phyloP scores from a whole-genome alignment of 257 asterid species.

The Echites panduratus region DNA sequence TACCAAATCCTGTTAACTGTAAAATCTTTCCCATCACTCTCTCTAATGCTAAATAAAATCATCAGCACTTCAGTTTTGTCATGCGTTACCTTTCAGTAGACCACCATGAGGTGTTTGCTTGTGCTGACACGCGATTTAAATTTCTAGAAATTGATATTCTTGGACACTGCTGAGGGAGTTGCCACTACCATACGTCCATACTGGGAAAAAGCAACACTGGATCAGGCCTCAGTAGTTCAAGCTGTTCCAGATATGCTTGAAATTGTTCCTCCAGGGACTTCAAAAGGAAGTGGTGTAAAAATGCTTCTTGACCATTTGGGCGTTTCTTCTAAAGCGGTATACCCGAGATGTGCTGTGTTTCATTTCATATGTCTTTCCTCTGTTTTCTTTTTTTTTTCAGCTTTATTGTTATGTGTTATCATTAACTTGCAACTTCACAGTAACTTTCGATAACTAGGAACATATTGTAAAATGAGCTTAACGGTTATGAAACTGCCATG shows the following conservation, averaged over 20 bases:
- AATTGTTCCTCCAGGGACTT: constrained; percentile 84
- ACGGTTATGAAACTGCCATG: background rate
- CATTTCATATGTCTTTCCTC: background rate
- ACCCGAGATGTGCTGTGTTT: constrained; percentile 1
- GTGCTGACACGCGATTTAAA: constrained; percentile 13
- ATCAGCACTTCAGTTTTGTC: background rate
- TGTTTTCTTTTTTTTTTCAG: too few species aligned
- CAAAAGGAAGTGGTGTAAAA: constrained; percentile 83
- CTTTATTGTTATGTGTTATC: background rate
- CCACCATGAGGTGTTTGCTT: background rate
- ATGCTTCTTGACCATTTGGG: constrained; percentile 89
- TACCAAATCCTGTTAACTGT: background rate
- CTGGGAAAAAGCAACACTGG: constrained; percentile 76
- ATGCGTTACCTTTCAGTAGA: background rate
- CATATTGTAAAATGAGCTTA: background rate
- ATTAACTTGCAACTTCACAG: background rate
- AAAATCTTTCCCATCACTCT: background rate
- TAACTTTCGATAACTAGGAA: background rate
- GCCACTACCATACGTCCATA: constrained; percentile 66
- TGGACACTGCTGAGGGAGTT: constrained; percentile 83
- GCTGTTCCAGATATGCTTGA: constrained; percentile 94
- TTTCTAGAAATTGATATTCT: constrained; percentile 77
- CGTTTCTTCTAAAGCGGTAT: constrained; percentile 80
- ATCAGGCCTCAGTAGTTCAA: constrained; percentile 86
- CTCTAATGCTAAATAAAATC: background rate